phyloP scores from a whole-genome alignment of 225 moss, liverwort and hornwort genomes.

The Physcomitrellopsis africana region DNA sequence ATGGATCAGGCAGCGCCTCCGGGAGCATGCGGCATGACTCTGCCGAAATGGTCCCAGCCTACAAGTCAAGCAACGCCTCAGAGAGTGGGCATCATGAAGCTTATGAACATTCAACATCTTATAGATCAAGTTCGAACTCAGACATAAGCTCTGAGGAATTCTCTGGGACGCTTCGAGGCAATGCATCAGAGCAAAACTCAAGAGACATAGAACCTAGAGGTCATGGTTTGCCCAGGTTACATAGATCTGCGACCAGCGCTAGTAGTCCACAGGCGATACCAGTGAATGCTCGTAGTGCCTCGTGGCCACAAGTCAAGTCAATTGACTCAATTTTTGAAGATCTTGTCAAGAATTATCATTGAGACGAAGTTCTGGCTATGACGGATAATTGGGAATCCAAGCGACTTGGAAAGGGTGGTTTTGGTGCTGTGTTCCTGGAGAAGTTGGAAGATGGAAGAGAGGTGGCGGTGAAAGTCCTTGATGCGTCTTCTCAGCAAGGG shows the following conservation, averaged over 20 bases:
- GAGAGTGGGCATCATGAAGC: constrained; percentile 28
- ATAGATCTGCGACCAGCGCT: constrained; percentile 7
- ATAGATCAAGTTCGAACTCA: constrained; percentile 33
- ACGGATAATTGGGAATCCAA: constrained; percentile 35
- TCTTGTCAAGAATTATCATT: constrained; percentile 42
- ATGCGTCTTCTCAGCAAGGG: constrained; percentile 55
- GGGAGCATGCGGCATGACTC: constrained; percentile 23
- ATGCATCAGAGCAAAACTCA: not conserved
- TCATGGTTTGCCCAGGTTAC: constrained; percentile 4
- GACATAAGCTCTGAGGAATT: constrained; percentile 35
- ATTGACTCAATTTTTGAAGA: constrained; percentile 46
- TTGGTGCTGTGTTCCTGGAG: constrained; percentile 56
- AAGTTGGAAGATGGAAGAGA: constrained; percentile 53
- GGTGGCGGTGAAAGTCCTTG: constrained; percentile 67
- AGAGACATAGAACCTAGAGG: not conserved
- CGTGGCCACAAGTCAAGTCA: constrained; percentile 1
- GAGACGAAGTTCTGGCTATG: constrained; percentile 43
- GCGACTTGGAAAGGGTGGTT: constrained; percentile 48
- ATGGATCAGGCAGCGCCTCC: constrained; percentile 22
- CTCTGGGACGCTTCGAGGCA: constrained; percentile 12
- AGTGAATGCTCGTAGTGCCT: constrained; percentile 24
- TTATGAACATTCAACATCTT: not conserved
- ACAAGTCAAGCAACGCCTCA: constrained; percentile 32
- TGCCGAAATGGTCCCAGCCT: not conserved
- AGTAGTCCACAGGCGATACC: not conserved